Evolutionary conservation across 495 filamentous ascomycete species (phyloP).

Genomic region (Aspergillus ostianus): DNA sequence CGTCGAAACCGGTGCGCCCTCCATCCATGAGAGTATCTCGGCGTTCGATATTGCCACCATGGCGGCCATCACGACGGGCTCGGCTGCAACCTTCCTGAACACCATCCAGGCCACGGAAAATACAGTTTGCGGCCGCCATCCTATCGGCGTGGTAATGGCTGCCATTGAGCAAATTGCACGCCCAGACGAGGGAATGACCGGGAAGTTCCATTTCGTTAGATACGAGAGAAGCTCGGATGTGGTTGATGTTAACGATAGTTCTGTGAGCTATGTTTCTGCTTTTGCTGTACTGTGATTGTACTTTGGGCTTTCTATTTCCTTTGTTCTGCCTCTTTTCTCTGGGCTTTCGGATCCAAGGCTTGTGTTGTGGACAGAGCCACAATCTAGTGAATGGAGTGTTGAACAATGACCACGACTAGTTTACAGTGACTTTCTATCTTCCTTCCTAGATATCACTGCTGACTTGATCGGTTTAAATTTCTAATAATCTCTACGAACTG

Average conservation of each 20-base stretch:
- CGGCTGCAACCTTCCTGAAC: constrained; percentile 64
- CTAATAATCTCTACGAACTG: background rate
- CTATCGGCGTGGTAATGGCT: constrained; percentile 92
- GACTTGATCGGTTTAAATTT: background rate
- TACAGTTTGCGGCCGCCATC: constrained; percentile 93
- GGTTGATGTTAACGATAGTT: constrained; percentile 70
- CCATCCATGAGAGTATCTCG: constrained; percentile 83
- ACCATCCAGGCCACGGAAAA: constrained; percentile 73
- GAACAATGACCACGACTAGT: background rate
- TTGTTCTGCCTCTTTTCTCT: background rate
- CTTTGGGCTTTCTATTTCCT: background rate
- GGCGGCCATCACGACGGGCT: constrained; percentile 73
- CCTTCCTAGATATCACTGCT: background rate
- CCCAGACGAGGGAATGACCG: constrained; percentile 41
- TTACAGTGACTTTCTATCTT: background rate
- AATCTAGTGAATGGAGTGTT: background rate
- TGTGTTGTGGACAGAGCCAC: background rate
- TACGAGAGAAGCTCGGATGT: constrained; percentile 89
- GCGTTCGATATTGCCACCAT: constrained; percentile 79
- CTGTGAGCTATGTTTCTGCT: constrained; percentile 81
- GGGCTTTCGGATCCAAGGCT: background rate
- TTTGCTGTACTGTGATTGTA: constrained; percentile 37
- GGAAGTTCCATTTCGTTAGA: constrained; percentile 77
- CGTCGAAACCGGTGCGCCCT: constrained; percentile 41
- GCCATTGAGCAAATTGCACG: constrained; percentile 62